Percentiles rank a stretch among this genome's conserved stretches.
Evolutionary conservation across 2,329 filamentous ascomycete genomes (phyloP).

Genomic region (Amylocarpus encephaloides): DNA sequence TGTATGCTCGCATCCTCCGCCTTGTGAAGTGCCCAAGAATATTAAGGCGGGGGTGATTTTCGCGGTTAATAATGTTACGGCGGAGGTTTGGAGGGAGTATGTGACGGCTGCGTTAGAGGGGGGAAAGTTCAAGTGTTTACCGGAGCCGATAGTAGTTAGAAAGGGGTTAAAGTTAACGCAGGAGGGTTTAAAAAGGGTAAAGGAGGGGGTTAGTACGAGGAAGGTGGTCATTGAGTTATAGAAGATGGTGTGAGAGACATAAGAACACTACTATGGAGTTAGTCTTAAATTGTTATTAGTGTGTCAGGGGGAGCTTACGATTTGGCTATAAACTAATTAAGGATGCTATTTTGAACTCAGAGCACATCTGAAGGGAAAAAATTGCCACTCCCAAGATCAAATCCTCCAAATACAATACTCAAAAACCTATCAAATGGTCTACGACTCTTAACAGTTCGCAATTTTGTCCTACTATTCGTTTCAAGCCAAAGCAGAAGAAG

Average conservation of each 20-base stretch:
- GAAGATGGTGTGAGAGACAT: not conserved
- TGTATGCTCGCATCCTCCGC: conserved; percentile 33
- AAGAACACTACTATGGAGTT: too few relatives aligned
- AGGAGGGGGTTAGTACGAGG: conserved; percentile 34
- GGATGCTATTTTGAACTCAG: too few relatives aligned
- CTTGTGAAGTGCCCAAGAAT: conserved; percentile 24
- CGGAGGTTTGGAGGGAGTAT: conserved; percentile 33
- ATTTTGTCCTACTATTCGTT: too few relatives aligned
- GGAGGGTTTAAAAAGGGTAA: conserved; percentile 32
- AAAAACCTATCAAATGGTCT: too few relatives aligned
- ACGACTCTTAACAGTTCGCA: too few relatives aligned
- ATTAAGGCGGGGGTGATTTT: conserved; percentile 29
- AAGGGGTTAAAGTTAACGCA: conserved; percentile 37
- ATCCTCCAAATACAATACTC: too few relatives aligned
- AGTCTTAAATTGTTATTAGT: too few relatives aligned
- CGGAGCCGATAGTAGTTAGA: conserved; percentile 34
- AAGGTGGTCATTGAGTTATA: conserved; percentile 35
- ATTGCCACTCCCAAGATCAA: too few relatives aligned
- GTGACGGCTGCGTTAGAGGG: conserved; percentile 32
- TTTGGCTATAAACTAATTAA: too few relatives aligned
- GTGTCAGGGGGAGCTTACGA: too few relatives aligned
- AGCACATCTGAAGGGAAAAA: too few relatives aligned
- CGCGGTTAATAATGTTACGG: conserved; percentile 23
- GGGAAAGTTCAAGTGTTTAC: conserved; percentile 32
- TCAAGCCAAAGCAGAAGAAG: too few relatives aligned